These are phyloP conservation scores for Metschnikowia colocasiae DNA, from an alignment of 805 yeast species.

Conservation along the genomic window DNA sequence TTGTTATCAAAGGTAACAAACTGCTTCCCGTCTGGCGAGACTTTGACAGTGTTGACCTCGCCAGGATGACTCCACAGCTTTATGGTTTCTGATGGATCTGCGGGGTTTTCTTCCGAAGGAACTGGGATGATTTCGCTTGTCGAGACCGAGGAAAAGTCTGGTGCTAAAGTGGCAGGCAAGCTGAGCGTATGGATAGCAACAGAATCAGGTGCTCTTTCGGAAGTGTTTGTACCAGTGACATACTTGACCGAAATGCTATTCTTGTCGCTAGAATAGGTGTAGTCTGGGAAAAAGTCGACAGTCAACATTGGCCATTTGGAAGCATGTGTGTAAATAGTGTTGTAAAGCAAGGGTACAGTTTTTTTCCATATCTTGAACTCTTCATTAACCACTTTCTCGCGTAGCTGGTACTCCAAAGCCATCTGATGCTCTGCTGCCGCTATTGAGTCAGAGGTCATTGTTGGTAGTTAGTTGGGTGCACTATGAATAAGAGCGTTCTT, in stretches of 20 bases:
- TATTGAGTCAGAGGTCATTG: constrained; percentile 12
- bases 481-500: neutral
- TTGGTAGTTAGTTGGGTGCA: neutral
- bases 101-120: constrained; percentile 13
- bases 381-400: constrained; percentile 66
- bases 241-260: constrained; percentile 35
- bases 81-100: neutral
- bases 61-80: constrained; percentile 57
- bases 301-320: constrained; percentile 69
- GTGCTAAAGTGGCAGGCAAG: constrained; percentile 49
- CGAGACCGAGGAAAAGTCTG: constrained; percentile 27
- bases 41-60: constrained; percentile 61
- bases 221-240: constrained; percentile 47
- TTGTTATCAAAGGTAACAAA: constrained; percentile 54
- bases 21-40: constrained; percentile 45
- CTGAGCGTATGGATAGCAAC: constrained; percentile 43
- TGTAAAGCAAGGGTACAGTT: constrained; percentile 74
- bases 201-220: constrained; percentile 38
- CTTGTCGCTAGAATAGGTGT: constrained; percentile 25
- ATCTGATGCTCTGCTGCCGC: constrained; percentile 34
- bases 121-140: constrained; percentile 16
- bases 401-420: constrained; percentile 45
- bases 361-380: constrained; percentile 82
- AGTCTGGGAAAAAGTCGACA: constrained; percentile 62
- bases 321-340: constrained; percentile 64